Base-by-base conservation (phyloP, 345 rosid species). In the Eucalyptus camaldulensis region DNA sequence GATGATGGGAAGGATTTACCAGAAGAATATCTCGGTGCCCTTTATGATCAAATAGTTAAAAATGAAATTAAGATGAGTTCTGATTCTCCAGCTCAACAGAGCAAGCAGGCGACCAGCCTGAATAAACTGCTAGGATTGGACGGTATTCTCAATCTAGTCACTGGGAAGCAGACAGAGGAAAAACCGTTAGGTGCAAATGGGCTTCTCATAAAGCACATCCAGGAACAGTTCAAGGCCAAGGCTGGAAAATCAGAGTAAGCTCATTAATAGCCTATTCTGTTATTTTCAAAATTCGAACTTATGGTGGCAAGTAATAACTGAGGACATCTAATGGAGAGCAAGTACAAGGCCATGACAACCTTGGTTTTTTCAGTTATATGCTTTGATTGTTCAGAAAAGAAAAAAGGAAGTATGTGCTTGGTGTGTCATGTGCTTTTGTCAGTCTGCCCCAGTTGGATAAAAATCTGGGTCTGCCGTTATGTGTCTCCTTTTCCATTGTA, bases 1-100 rank as follows among this genome's bases (percentile, higher is more conserved):
- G 96, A 97, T 92, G 96, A 95, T 91, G 99, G 99, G 90, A 96
- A 96, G 94, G 99, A 97, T 93, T 94, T 97, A 89, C 95, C 99
- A 87, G 99, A 96, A 94, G 97, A 95, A 88, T 97, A 94, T 93
- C 95, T 97, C 53, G 94, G 99, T 88, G 90, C 95, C 89, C 90
- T 96, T 27, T 97, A 96, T 94, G 98, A 97, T 93, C 95, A 96
- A 87, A 94, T 96, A 91, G 97, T 96, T 89, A 95, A 93, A 94
- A 93, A 97, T 91, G 99, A 97, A 94, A 97, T 96, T 87, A 96
- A 97, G 94, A 97, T 97, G 98, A 96, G 92, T 87, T 94, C 96
- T 83, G 95, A 95, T 92, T 94, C 98, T 88, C 91, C 95, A 87
- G 95, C 93, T 89, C 98, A 97, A 88, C 96, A 93, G 91, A 95